A percentile compares a stretch with the other conserved stretches of the same genome.
Evolutionary conservation across 148 eudicot species (phyloP).

Genomic region (Heliamphora exappendiculata): DNA sequence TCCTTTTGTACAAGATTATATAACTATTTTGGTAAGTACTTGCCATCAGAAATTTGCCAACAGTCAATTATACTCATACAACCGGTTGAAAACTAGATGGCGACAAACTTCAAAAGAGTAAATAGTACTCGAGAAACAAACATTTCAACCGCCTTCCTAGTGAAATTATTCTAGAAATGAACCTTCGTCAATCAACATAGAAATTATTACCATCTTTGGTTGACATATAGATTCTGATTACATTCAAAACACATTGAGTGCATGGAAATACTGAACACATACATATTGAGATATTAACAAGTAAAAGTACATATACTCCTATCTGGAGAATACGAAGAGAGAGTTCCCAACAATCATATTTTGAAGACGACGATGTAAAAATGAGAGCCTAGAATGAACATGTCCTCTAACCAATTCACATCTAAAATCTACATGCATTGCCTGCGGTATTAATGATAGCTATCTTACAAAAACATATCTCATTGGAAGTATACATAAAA

Average conservation of each 20-base stretch:
- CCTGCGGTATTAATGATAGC: neutral
- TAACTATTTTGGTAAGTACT: neutral
- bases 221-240: neutral
- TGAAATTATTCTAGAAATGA: neutral
- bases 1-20: neutral
- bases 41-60: neutral
- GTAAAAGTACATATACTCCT: neutral
- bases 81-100: neutral
- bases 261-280: neutral
- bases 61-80: neutral
- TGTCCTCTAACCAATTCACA: neutral
- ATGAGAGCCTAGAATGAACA: neutral
- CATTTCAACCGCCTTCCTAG: neutral
- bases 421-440: neutral
- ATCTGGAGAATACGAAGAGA: neutral
- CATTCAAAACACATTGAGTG: neutral
- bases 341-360: neutral
- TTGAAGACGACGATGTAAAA: neutral
- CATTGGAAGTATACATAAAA: conserved; percentile 4
- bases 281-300: neutral
- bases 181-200: neutral
- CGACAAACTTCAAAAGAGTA: neutral
- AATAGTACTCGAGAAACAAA: neutral
- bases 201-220: neutral
- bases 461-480: neutral